Conservation (phyloP, 2,329 filamentous ascomycete genomes). For the Exophiala mesophila region DNA sequence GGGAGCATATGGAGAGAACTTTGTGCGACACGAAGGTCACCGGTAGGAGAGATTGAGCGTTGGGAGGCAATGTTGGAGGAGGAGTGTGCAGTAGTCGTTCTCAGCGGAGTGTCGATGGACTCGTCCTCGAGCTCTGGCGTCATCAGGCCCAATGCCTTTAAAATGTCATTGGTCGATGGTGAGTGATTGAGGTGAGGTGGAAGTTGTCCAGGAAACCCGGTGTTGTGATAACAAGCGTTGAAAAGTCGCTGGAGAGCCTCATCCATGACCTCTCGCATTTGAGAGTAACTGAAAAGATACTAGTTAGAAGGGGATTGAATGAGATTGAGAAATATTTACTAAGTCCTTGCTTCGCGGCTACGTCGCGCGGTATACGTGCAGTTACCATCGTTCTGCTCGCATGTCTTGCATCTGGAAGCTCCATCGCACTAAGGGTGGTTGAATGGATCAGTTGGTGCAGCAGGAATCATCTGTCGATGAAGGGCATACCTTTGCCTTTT, state of each 20-base stretch:
- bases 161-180: constrained; percentile 10
- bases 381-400: constrained; percentile 3
- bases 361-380: constrained; percentile 12
- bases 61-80: no score
- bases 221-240: constrained; percentile 10
- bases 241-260: constrained; percentile 14
- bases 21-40: no score
- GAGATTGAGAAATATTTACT: constrained; percentile 7
- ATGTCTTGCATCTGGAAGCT: constrained; percentile 8
- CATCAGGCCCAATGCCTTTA: constrained; percentile 11
- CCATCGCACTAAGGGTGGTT: constrained; percentile 21
- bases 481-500: constrained; percentile 17
- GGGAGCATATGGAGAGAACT: no score
- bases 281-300: constrained; percentile 6
- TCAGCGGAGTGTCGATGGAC: no score
- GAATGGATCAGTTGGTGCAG: no score
- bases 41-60: no score
- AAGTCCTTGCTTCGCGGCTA: constrained; percentile 11
- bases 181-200: constrained; percentile 8
- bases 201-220: constrained; percentile 12
- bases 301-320: background rate
- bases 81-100: no score
- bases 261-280: constrained; percentile 15
- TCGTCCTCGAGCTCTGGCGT: constrained; percentile 3
- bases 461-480: no score